phyloP scores from a whole-genome alignment of 2,329 filamentous ascomycete genomes.

The Colletotrichum tropicicola region DNA sequence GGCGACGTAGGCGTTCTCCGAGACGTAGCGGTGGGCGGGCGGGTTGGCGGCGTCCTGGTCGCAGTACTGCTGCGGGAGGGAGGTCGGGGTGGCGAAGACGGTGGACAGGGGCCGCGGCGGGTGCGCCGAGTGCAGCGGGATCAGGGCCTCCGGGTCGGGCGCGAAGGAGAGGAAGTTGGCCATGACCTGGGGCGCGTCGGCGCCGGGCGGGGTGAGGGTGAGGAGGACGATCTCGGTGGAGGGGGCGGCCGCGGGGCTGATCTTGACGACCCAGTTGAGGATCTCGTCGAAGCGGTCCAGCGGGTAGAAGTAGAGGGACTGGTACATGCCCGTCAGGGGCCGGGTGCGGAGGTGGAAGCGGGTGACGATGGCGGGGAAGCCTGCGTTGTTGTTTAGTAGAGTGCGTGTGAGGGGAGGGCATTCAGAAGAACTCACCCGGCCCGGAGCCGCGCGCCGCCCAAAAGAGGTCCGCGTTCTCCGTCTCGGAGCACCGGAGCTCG shows the following conservation, averaged over 20 bases:
- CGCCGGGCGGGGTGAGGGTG: slow-evolving; percentile 38
- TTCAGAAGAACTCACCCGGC: slow-evolving; percentile 45
- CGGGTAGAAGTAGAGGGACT: slow-evolving; percentile 55
- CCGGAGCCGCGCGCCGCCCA: slow-evolving; percentile 66
- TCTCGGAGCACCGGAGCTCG: slow-evolving; percentile 51
- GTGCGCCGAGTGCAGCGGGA: slow-evolving; percentile 18
- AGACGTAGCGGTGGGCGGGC: slow-evolving; percentile 54
- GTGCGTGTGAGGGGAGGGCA: not conserved
- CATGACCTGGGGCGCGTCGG: slow-evolving; percentile 42
- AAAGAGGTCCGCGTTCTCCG: slow-evolving; percentile 61
- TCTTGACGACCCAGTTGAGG: slow-evolving; percentile 55
- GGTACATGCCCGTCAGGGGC: slow-evolving; percentile 41
- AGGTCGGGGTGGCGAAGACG: slow-evolving; percentile 47
- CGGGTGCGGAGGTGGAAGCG: slow-evolving; percentile 56
- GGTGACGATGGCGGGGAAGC: slow-evolving; percentile 63
- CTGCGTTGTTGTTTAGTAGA: slow-evolving; percentile 33
- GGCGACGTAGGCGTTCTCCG: slow-evolving; percentile 59
- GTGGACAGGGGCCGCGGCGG: slow-evolving; percentile 37
- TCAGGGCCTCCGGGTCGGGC: slow-evolving; percentile 33
- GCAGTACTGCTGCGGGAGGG: slow-evolving; percentile 49
- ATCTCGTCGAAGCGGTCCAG: slow-evolving; percentile 53
- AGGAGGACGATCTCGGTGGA: slow-evolving; percentile 52
- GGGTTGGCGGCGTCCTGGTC: slow-evolving; percentile 57
- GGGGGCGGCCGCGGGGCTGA: slow-evolving; percentile 43
- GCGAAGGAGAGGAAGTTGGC: slow-evolving; percentile 52